Base-by-base conservation (phyloP, 2,329 filamentous ascomycete species). In the Chrysoporthe cubensis region DNA sequence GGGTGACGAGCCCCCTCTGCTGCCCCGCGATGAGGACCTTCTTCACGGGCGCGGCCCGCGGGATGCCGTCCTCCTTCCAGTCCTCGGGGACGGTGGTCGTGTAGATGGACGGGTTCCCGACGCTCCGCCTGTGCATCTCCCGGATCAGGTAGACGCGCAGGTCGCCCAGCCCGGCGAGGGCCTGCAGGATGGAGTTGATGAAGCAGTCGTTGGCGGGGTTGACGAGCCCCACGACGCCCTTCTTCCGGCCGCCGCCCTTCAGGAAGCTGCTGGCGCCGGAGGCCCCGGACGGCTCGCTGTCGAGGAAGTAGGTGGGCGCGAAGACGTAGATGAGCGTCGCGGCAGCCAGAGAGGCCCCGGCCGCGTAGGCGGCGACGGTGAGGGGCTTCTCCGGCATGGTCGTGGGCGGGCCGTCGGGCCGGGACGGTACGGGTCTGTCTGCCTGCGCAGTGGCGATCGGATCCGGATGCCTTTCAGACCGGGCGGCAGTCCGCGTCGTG, bases 241-340 rank as follows among this genome's bases (percentile, higher is more conserved):
- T 95, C 80, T 94, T 96, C 73, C 92, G 89, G 48, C 57, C 14
- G n/a, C 59, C 64, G 54, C 68, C 68, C 9, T 73, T 73, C 21
- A 78, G 72, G 18, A 74, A 66, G 14, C 72, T 70, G 14, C 37
- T 64, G n/a, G 70, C 70, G 67, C 72, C 71, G 43, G 73, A 76
- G 11, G 81, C 81, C 57, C 81, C 81, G 66, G 86, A 87, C 70
- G 90, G 86, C 66, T 96, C 91, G 76, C 90, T 89, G 80, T 99
- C 95, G 78, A 98, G 90, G 74, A 97, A 92, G 80, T 95, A 98
- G 64, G 94, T 98, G n/a, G 96, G 96, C 9, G 91, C 94, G 80
- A 99, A 98, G 74, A 98, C 95, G 80, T 98, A 99, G 78, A 98
- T 92, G 67, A 98, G 88, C 43, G 96, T 95, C 71, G 97, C 92